Conservation (phyloP, 2,329 filamentous ascomycete species). For the Colletotrichum sp. region DNA sequence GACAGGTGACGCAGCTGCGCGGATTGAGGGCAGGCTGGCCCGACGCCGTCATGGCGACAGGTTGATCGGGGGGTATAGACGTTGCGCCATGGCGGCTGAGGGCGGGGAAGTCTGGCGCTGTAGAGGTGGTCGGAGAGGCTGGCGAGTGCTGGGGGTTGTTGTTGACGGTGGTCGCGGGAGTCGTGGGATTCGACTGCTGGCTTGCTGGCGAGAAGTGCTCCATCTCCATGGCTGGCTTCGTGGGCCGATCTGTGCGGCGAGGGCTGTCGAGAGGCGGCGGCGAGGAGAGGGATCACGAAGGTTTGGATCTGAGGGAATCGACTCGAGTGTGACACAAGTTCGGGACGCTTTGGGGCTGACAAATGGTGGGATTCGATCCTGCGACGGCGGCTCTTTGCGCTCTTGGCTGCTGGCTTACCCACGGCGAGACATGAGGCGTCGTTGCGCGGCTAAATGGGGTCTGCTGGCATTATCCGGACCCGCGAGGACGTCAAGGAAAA, state of each 20-base stretch:
- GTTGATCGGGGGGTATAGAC: conserved; percentile 19
- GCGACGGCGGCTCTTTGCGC: neutral
- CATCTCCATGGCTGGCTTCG: neutral
- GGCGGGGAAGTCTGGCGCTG: conserved; percentile 7
- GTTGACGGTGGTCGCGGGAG: neutral
- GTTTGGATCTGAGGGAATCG: neutral
- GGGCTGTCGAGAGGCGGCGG: neutral
- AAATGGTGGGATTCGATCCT: neutral
- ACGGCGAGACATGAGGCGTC: neutral
- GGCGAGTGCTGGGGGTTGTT: conserved; percentile 15
- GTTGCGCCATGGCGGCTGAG: conserved; percentile 16
- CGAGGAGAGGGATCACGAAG: neutral
- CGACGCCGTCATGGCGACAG: conserved; percentile 18
- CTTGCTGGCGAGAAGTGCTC: conserved; percentile 7
- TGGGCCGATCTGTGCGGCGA: neutral
- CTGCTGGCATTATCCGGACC: neutral
- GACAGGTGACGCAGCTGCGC: conserved; percentile 55
- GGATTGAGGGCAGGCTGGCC: conserved; percentile 45
- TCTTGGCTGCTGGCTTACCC: neutral
- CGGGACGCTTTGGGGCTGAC: neutral
- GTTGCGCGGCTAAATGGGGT: neutral
- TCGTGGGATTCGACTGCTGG: conserved; percentile 8
- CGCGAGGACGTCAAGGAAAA: neutral
- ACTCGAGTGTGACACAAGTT: conserved; percentile 3
- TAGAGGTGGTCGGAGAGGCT: neutral